A percentile compares a stretch with the other conserved stretches of the same genome.
Evolutionary conservation across 768 basidiomycete species (phyloP).

Genomic region (Obba rivulosa): DNA sequence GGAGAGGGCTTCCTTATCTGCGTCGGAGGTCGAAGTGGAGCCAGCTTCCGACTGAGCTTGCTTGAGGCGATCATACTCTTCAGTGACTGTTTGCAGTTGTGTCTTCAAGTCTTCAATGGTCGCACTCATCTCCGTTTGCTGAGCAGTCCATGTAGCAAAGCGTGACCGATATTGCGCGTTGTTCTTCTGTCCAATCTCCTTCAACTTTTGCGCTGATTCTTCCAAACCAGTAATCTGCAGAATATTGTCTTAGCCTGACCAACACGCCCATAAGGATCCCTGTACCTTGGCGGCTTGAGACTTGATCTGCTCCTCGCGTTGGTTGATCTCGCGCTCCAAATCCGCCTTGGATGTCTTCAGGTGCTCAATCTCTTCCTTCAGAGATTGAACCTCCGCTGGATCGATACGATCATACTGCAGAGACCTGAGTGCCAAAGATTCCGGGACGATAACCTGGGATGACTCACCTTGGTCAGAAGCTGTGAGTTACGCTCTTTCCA

Average conservation of each 20-base stretch:
- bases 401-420: constrained; percentile 87
- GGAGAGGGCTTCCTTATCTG: constrained; percentile 25
- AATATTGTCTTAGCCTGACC: not conserved
- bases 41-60: constrained; percentile 17
- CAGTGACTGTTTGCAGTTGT: constrained; percentile 16
- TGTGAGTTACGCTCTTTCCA: constrained; percentile 86
- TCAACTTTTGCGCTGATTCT: constrained; percentile 7
- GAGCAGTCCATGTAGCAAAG: constrained; percentile 9
- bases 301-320: constrained; percentile 6
- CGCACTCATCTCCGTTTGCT: constrained; percentile 14
- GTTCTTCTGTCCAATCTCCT: constrained; percentile 19
- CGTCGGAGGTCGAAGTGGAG: constrained; percentile 10
- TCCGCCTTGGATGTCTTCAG: constrained; percentile 26
- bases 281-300: constrained; percentile 17
- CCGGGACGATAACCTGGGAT: not conserved
- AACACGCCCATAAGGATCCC: not conserved
- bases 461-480: constrained; percentile 66
- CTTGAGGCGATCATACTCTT: constrained; percentile 31
- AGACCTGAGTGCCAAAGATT: not conserved
- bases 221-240: constrained; percentile 9
- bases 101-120: constrained; percentile 16
- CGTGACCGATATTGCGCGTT: constrained; percentile 18
- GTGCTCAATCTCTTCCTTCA: constrained; percentile 66
- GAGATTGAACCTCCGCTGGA: constrained; percentile 73
- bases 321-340: constrained; percentile 9